Evolutionary conservation across 441 rosid species (phyloP).

Genomic region (Euphorbia schlechtendalii): DNA sequence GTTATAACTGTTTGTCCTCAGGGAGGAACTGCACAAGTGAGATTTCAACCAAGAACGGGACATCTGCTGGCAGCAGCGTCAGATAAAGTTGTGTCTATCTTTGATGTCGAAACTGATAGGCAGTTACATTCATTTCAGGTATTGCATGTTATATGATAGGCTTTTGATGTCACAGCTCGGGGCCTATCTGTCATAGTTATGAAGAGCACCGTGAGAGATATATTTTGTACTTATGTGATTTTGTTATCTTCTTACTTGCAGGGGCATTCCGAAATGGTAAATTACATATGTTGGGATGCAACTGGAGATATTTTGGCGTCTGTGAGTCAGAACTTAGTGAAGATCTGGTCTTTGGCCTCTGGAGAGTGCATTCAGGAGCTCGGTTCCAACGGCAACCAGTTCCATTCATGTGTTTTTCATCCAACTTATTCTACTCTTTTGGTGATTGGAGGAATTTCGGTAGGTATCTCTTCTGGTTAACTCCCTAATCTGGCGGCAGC

Average conservation of each 20-base stretch:
- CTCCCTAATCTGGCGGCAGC: neutral
- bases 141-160: conserved; percentile 5
- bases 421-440: conserved; percentile 46
- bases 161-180: neutral
- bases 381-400: conserved; percentile 41
- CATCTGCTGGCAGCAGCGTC: conserved; percentile 56
- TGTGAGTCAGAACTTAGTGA: conserved; percentile 52
- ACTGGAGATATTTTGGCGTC: conserved; percentile 57
- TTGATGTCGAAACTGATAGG: conserved; percentile 53
- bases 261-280: conserved; percentile 54
- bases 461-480: conserved; percentile 16
- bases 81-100: conserved; percentile 49
- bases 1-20: conserved; percentile 16
- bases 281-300: conserved; percentile 62
- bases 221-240: too few relatives aligned
- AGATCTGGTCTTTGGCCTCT: conserved; percentile 51
- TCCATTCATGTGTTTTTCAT: conserved; percentile 66
- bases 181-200: neutral
- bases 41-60: conserved; percentile 65
- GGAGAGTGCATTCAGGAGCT: conserved; percentile 57
- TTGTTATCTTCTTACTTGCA: conserved; percentile 15
- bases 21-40: conserved; percentile 62
- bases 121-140: conserved; percentile 43
- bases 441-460: conserved; percentile 58
- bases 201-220: too few relatives aligned